Base-by-base conservation (phyloP, 805 yeast genomes). In the Wickerhamiella azyma region DNA sequence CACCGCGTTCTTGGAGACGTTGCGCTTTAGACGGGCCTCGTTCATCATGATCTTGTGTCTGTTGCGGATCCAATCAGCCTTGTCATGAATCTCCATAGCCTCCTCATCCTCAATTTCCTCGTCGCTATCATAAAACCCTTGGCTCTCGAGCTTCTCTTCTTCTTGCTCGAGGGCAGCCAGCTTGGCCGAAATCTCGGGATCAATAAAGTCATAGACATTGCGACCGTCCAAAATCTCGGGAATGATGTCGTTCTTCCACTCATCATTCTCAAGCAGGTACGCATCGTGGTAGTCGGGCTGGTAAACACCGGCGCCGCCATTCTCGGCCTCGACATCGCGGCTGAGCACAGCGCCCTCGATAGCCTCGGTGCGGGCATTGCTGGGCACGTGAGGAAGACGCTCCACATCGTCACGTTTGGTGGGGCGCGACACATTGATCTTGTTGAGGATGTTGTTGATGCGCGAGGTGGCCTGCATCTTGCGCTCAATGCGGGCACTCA, bases 291-390 rank as follows among this genome's bases (percentile, higher is more conserved):
- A 72, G 69, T 92, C 86, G 61, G 92, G 76, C 69, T 86, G 92
- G 72, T 69, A 92, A 30, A 92, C 98, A 72, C 98, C 98, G 38
- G 98, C 96, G 62, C 98, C 98, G 62, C 98, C 98, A 59, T 92
- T 85, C 63, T 82, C 96, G 42, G 74, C 81, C 69, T 92, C 98
- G 52, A 86, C 71, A 61, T 92, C 97, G 59, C 85, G 76, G 35
- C 94, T 86, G 58, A 92, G 74, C 64, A 94, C 78, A 14, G 51
- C 52, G 19, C 39, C 47, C 11, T 39, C 21, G 59, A 81, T 73
- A 53, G 94, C 92, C 66, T 85, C 96, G 54, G 73, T 72, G 58
- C 72, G 71, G 52, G 74, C 82, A 28, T 76, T 79, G 32, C 82
- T 94, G 43, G 97, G 97, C 55, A 88, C 83, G 62, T 63, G 74